A percentile compares a stretch with the other conserved stretches of the same genome.
phyloP scores from a whole-genome alignment of 345 rosid genomes.

The Salix suchowensis region DNA sequence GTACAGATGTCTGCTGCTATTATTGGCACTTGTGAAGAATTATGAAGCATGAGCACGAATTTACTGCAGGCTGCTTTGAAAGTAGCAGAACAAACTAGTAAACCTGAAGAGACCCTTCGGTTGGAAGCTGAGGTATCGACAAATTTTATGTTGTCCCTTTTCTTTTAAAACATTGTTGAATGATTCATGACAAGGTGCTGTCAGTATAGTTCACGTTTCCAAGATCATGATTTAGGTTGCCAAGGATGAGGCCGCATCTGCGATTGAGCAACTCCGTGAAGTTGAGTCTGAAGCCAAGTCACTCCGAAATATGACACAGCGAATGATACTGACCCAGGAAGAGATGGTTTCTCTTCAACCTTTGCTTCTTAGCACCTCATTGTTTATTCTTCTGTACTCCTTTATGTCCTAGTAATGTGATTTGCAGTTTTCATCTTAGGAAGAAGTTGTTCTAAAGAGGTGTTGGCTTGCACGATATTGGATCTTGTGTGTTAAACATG shows the following conservation, averaged over 20 bases:
- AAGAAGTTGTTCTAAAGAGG: slow-evolving; percentile 34
- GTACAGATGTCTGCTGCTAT: too few relatives aligned
- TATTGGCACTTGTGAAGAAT: not conserved
- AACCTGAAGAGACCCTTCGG: slow-evolving; percentile 47
- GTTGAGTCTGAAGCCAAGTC: slow-evolving; percentile 10
- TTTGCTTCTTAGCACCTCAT: not conserved
- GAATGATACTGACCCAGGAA: slow-evolving; percentile 27
- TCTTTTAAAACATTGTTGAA: not conserved
- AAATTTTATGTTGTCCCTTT: slow-evolving; percentile 12
- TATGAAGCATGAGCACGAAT: slow-evolving; percentile 3
- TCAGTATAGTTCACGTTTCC: slow-evolving; percentile 5
- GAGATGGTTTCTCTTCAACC: slow-evolving; percentile 23
- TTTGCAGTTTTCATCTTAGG: slow-evolving; percentile 38
- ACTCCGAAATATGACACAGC: slow-evolving; percentile 20
- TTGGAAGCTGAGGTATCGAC: slow-evolving; percentile 69
- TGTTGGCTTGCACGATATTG: slow-evolving; percentile 37
- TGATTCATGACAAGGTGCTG: not conserved
- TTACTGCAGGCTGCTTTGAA: slow-evolving; percentile 64
- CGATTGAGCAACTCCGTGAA: slow-evolving; percentile 17
- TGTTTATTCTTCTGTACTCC: slow-evolving; percentile 12
- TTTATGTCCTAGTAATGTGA: slow-evolving; percentile 32
- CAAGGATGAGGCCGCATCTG: slow-evolving; percentile 23
- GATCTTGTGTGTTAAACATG: slow-evolving; percentile 20
- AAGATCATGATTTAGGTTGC: slow-evolving; percentile 14
- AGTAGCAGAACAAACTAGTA: slow-evolving; percentile 50